phyloP scores from a whole-genome alignment of 2,329 filamentous ascomycete genomes.

The Ophiostoma montium region DNA sequence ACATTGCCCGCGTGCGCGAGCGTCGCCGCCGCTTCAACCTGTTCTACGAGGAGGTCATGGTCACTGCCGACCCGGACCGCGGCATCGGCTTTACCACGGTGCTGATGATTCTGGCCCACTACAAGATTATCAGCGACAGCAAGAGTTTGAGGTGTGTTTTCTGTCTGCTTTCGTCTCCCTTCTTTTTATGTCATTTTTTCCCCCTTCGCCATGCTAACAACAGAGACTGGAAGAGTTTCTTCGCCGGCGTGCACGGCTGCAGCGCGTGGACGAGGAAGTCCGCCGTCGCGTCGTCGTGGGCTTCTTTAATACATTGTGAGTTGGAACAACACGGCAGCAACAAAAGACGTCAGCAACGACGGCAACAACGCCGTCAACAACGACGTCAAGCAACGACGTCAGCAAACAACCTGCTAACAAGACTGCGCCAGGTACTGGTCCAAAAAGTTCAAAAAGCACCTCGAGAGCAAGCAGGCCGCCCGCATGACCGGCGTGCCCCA shows the following conservation, averaged over 20 bases:
- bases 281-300: conserved; percentile 79
- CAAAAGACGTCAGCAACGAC: too few species aligned
- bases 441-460: conserved; percentile 61
- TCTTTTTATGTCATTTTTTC: too few species aligned
- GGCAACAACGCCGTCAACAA: too few species aligned
- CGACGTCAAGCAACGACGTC: too few species aligned
- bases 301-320: conserved; percentile 84
- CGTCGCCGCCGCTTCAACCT: conserved; percentile 70
- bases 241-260: conserved; percentile 73
- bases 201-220: not conserved
- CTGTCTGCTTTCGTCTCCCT: too few species aligned
- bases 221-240: conserved; percentile 80
- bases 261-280: conserved; percentile 90
- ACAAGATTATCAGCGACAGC: conserved; percentile 97
- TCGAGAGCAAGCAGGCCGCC: conserved; percentile 57
- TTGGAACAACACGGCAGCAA: conserved; percentile 13
- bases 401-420: not conserved
- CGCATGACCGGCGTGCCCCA: conserved; percentile 68
- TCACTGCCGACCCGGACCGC: conserved; percentile 75
- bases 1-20: conserved; percentile 58
- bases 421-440: conserved; percentile 54
- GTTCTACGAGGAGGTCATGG: conserved; percentile 96
- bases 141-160: conserved; percentile 74
- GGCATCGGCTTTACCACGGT: conserved; percentile 88
- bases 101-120: conserved; percentile 90